A percentile compares a stretch with the other conserved stretches of the same genome.
These are phyloP conservation scores for Cenchrus americanus DNA, from an alignment of 176 grass and related monocot species.

Conservation along the genomic window DNA sequence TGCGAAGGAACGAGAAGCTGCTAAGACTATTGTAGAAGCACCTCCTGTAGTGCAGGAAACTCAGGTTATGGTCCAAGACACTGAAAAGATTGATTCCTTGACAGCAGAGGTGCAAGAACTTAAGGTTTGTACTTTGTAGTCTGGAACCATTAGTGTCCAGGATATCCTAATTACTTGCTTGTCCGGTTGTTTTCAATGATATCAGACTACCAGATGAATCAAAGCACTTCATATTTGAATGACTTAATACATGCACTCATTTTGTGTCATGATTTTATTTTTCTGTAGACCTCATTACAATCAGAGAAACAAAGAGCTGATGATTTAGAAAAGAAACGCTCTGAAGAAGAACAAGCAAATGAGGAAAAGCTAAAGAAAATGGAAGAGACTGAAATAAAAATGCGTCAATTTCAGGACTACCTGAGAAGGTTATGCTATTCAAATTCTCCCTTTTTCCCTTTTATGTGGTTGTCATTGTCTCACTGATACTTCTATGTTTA, in stretches of 20 bases:
- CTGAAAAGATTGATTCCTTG: conserved; percentile 85
- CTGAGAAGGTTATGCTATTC: conserved; percentile 68
- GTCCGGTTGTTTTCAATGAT: conserved; percentile 20
- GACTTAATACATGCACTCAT: conserved; percentile 35
- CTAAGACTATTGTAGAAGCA: conserved; percentile 75
- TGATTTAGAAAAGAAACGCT: conserved; percentile 77
- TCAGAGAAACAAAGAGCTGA: conserved; percentile 77
- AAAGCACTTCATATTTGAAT: conserved; percentile 16
- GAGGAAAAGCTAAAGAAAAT: conserved; percentile 86
- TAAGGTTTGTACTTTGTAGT: conserved; percentile 70
- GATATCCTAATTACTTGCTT: conserved; percentile 41
- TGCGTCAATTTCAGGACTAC: conserved; percentile 86
- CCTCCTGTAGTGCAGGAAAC: conserved; percentile 85
- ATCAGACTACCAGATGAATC: conserved; percentile 28
- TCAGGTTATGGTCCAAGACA: conserved; percentile 86
- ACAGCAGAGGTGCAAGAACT: conserved; percentile 76
- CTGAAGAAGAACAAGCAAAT: conserved; percentile 59
- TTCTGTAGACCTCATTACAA: conserved; percentile 68
- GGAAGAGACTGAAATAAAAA: conserved; percentile 80
- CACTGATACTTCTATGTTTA: conserved; percentile 6
- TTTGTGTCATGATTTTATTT: conserved; percentile 39
- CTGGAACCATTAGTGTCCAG: background rate
- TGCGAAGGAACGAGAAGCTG: conserved; percentile 78
- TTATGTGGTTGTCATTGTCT: background rate
- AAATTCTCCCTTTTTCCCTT: conserved; percentile 27